Conservation (phyloP, 805 yeast species). For the Pichia phayaonensis region DNA sequence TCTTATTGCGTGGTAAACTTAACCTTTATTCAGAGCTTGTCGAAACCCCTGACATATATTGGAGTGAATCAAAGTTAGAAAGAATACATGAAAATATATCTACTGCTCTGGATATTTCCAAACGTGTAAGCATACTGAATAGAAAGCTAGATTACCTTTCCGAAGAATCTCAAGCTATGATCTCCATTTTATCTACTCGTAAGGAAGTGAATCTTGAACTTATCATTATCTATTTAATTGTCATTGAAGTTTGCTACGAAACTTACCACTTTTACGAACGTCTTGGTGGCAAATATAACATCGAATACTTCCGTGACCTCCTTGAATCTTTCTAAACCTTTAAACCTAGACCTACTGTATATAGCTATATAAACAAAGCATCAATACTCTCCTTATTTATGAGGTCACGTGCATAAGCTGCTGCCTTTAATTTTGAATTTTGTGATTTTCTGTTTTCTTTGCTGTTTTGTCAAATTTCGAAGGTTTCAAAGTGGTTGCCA, state of each 20-base stretch:
- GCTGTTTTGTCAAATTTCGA: too few species aligned
- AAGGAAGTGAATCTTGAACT: slow-evolving; percentile 75
- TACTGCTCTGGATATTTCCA: slow-evolving; percentile 61
- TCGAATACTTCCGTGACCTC: slow-evolving; percentile 10
- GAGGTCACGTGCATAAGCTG: too few species aligned
- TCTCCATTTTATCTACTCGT: slow-evolving; percentile 67
- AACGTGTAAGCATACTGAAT: slow-evolving; percentile 73
- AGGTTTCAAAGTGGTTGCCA: not conserved
- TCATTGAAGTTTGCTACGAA: slow-evolving; percentile 83
- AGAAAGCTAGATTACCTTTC: slow-evolving; percentile 85
- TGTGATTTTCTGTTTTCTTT: too few species aligned
- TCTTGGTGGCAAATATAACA: slow-evolving; percentile 20
- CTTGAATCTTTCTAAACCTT: not conserved
- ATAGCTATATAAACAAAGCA: too few species aligned
- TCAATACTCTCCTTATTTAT: too few species aligned
- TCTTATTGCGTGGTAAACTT: slow-evolving; percentile 71
- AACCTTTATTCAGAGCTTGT: slow-evolving; percentile 82
- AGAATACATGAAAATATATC: slow-evolving; percentile 66
- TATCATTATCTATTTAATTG: slow-evolving; percentile 77
- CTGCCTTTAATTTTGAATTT: too few species aligned
- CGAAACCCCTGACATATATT: slow-evolving; percentile 87
- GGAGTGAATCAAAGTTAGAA: slow-evolving; percentile 87
- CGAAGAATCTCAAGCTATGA: slow-evolving; percentile 74
- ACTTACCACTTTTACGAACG: slow-evolving; percentile 63
- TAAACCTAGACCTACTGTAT: not conserved